phyloP scores from a whole-genome alignment of 2,329 filamentous ascomycete genomes.

The Ciborinia camelliae region DNA sequence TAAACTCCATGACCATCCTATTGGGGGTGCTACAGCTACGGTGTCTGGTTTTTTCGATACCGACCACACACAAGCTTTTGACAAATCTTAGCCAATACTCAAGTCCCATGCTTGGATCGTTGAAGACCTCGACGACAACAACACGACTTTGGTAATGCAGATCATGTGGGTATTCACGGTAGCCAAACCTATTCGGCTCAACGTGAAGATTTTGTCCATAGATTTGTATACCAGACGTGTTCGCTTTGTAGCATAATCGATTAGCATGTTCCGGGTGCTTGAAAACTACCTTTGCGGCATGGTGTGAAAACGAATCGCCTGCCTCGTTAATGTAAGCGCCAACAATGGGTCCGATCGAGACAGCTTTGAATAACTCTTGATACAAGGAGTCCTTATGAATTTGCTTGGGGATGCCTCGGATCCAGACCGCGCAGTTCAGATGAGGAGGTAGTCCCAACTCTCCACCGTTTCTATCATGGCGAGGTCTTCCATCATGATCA shows the following conservation, averaged over 20 bases:
- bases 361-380: background rate
- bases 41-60: background rate
- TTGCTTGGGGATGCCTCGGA: background rate
- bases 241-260: background rate
- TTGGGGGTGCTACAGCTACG: background rate
- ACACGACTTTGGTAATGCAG: background rate
- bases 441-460: background rate
- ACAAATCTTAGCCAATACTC: background rate
- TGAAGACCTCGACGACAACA: background rate
- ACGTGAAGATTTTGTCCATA: background rate
- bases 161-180: background rate
- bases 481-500: no score
- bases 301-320: accelerated
- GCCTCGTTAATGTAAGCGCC: background rate
- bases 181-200: background rate
- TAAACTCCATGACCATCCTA: background rate
- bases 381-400: background rate
- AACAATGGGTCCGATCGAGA: background rate
- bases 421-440: background rate
- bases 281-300: background rate
- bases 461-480: no score
- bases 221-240: background rate
- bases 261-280: background rate
- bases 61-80: background rate
- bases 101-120: background rate